A percentile compares a stretch with the other conserved stretches of the same genome.
Conservation (phyloP, 257 asterid species). For the Verbascum thapsus region DNA sequence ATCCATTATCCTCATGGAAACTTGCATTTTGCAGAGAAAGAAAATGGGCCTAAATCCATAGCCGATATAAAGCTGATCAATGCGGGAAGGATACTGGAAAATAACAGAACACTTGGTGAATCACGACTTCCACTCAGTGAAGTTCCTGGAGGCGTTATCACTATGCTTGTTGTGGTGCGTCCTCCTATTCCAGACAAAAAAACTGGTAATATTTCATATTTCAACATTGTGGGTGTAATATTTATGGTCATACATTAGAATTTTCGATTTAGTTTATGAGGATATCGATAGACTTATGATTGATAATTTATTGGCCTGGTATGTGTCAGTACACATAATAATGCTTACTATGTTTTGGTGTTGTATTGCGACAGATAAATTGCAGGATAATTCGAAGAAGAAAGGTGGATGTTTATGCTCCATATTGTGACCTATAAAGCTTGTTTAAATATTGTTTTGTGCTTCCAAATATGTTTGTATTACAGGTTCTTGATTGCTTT, state of each 20-base stretch:
- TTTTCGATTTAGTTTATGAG: neutral
- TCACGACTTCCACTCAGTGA: conserved; percentile 78
- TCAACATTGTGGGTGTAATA: neutral
- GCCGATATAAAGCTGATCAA: conserved; percentile 80
- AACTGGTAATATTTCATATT: conserved; percentile 32
- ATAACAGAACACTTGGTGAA: conserved; percentile 72
- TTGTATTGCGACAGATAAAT: conserved; percentile 49
- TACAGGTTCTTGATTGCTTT: conserved; percentile 32
- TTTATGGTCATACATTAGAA: neutral
- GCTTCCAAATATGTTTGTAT: conserved; percentile 35
- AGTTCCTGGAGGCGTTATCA: conserved; percentile 83
- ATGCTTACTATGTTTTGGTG: too few relatives aligned
- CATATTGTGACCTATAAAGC: conserved; percentile 48
- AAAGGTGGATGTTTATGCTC: conserved; percentile 72
- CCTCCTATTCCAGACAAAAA: conserved; percentile 68
- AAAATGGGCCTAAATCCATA: conserved; percentile 70
- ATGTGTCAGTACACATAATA: neutral
- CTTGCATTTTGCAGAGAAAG: conserved; percentile 56
- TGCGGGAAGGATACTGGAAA: conserved; percentile 90
- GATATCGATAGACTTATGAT: neutral
- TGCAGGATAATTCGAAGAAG: conserved; percentile 57
- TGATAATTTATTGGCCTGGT: neutral
- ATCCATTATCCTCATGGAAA: conserved; percentile 46
- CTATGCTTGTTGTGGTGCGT: conserved; percentile 87
- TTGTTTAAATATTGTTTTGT: conserved; percentile 23